phyloP scores from a whole-genome alignment of 2,329 filamentous ascomycete species.

The Microsporum audouinii region DNA sequence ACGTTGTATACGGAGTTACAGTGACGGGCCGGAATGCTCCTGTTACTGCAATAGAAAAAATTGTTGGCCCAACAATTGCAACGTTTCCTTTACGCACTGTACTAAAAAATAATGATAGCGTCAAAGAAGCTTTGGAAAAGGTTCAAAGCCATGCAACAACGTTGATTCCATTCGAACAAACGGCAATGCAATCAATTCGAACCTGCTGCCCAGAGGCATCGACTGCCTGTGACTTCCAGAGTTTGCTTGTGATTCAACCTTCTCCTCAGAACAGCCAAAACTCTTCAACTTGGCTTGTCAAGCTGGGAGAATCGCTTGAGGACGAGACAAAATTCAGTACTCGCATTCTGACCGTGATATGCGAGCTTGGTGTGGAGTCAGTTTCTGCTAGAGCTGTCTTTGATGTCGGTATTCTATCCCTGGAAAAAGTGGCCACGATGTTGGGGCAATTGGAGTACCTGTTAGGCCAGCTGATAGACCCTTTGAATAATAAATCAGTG shows the following conservation, averaged over 20 bases:
- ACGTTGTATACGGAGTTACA: conserved; percentile 35
- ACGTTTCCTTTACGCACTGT: conserved; percentile 32
- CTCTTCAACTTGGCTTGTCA: neutral
- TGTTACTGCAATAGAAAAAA: conserved; percentile 26
- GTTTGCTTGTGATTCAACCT: conserved; percentile 28
- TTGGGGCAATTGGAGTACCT: neutral
- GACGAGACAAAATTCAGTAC: conserved; percentile 6
- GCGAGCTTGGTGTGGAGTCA: conserved; percentile 5
- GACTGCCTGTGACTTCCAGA: conserved; percentile 32
- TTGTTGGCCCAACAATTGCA: conserved; percentile 33
- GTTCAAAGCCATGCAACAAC: neutral
- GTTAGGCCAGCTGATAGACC: neutral
- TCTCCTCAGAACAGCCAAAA: neutral
- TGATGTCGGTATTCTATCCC: neutral
- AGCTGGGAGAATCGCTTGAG: neutral
- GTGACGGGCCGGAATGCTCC: conserved; percentile 32
- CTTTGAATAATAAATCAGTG: neutral
- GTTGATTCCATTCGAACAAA: conserved; percentile 43
- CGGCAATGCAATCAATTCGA: conserved; percentile 39
- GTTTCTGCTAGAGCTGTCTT: neutral
- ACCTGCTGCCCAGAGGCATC: conserved; percentile 36
- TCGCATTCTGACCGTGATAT: conserved; percentile 7
- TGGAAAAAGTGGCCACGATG: neutral
- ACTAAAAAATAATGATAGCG: conserved; percentile 23
- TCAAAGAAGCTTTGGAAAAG: conserved; percentile 41